Percentiles rank a stretch among this genome's conserved stretches.
Conservation (phyloP, 2,329 filamentous ascomycete genomes). For the Neobulgaria alba region DNA sequence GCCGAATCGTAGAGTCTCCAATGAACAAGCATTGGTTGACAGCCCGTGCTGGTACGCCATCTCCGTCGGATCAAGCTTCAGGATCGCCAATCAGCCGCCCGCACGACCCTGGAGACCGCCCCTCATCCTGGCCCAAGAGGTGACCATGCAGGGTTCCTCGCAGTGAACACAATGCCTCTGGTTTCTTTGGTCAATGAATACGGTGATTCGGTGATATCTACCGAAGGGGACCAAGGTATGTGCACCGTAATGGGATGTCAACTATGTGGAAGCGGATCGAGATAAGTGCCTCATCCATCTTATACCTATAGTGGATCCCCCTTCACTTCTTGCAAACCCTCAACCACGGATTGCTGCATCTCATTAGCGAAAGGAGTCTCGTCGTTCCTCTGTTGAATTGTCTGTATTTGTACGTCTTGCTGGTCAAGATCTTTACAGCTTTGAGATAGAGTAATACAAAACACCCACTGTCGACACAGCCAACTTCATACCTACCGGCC, state of each 20-base stretch:
- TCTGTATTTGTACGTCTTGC: constrained; percentile 17
- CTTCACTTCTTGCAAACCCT: neutral
- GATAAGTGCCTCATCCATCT: neutral
- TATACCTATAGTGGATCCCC: neutral
- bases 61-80: constrained; percentile 2
- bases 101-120: constrained; percentile 6
- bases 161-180: too few species aligned
- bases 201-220: too few species aligned
- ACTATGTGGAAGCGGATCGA: neutral
- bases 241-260: too few species aligned
- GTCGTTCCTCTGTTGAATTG: neutral
- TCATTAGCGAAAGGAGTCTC: neutral
- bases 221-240: too few species aligned
- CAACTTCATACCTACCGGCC: constrained; percentile 1
- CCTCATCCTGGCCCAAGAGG: constrained; percentile 4
- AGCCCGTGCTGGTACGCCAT: too few species aligned
- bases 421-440: constrained; percentile 13
- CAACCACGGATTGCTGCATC: neutral
- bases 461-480: neutral
- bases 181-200: too few species aligned
- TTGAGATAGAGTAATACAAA: neutral
- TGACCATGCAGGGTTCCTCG: constrained; percentile 15
- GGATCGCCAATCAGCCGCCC: constrained; percentile 18
- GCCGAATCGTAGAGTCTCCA: constrained; percentile 1
- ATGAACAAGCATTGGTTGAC: constrained; percentile 1